Evolutionary conservation across 1,139 yeast genomes (phyloP).

Genomic region (Hyphopichia buzzinii): DNA sequence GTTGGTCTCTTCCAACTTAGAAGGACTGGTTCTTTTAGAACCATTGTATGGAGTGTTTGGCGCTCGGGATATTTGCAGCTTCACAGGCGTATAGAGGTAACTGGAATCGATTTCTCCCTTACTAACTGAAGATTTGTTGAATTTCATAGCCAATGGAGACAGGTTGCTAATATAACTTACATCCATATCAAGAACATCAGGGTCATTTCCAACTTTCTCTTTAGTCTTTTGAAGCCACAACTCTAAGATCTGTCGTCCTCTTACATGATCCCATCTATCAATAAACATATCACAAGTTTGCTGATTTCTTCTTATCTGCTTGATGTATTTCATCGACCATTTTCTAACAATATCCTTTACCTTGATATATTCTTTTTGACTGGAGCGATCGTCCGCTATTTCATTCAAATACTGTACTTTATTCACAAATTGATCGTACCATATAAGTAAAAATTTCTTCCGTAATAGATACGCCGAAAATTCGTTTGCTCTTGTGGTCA

Average conservation of each 20-base stretch:
- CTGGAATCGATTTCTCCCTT: constrained; percentile 10
- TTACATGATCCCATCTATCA: constrained; percentile 31
- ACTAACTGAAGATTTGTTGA: constrained; percentile 6
- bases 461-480: constrained; percentile 23
- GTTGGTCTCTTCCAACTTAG: constrained; percentile 40
- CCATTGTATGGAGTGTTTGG: constrained; percentile 19
- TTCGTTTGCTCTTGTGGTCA: constrained; percentile 12
- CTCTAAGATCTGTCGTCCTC: constrained; percentile 31
- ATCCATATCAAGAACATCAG: constrained; percentile 15
- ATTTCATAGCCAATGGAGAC: constrained; percentile 37
- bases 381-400: constrained; percentile 27
- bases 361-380: constrained; percentile 25
- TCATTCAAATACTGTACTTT: constrained; percentile 24
- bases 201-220: constrained; percentile 9
- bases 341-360: constrained; percentile 26
- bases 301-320: constrained; percentile 30
- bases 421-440: constrained; percentile 33
- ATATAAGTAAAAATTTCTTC: constrained; percentile 29
- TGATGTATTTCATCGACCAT: constrained; percentile 42
- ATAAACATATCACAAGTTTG: constrained; percentile 37
- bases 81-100: constrained; percentile 36
- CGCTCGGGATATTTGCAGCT: constrained; percentile 18
- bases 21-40: constrained; percentile 30
- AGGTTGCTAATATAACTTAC: constrained; percentile 23
- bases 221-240: constrained; percentile 32